Percentiles rank a stretch among this genome's conserved stretches.
phyloP scores from a whole-genome alignment of 768 basidiomycete genomes.

The Russula virescens region DNA sequence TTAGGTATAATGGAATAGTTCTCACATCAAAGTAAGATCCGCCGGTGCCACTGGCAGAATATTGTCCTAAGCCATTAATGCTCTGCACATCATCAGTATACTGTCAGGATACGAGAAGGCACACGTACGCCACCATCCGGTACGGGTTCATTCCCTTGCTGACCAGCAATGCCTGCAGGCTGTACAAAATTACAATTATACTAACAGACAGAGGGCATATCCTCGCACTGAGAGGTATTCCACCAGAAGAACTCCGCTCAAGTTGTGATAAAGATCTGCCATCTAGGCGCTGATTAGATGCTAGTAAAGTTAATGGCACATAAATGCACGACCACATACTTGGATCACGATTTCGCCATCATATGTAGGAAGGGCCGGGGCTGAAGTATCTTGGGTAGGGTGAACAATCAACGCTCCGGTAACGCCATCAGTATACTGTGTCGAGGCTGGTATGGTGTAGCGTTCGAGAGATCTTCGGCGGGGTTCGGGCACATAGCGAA shows the following conservation, averaged over 20 bases:
- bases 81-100: conserved; percentile 20
- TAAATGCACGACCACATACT: neutral
- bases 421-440: conserved; percentile 45
- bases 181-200: conserved; percentile 7
- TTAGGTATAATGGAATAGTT: neutral
- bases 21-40: conserved; percentile 30
- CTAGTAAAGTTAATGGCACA: neutral
- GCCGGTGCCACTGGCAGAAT: conserved; percentile 26
- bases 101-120: neutral
- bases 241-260: conserved; percentile 27
- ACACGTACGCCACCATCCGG: conserved; percentile 31
- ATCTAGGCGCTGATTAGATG: conserved; percentile 31
- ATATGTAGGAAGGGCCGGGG: conserved; percentile 32
- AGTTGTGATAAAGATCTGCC: conserved; percentile 32
- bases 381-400: conserved; percentile 32
- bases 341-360: conserved; percentile 36
- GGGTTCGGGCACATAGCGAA: neutral
- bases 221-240: conserved; percentile 27
- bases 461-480: neutral
- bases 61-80: conserved; percentile 35
- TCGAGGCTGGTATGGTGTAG: conserved; percentile 22
- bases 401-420: conserved; percentile 45
- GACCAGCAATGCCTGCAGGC: conserved; percentile 31
- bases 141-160: conserved; percentile 33
- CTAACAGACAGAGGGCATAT: neutral